Base-by-base conservation (phyloP, 2,329 filamentous ascomycete species). In the Orbilia oligospora region DNA sequence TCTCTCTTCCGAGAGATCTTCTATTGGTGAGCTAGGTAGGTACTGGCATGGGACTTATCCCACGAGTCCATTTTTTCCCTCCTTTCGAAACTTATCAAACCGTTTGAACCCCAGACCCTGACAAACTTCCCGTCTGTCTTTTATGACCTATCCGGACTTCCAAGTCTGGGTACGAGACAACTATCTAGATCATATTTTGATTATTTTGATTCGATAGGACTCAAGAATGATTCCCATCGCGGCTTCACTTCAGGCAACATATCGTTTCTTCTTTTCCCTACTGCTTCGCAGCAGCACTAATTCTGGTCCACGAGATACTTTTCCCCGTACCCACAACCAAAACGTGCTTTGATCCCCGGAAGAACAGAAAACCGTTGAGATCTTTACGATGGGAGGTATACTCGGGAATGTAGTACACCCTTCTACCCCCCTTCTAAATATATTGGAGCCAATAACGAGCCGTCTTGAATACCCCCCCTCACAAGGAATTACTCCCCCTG, bases 91-190 rank as follows among this genome's bases (percentile, higher is more conserved):
- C 16, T 36, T n/a, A 18, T 41, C 30, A 41, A 61, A n/a, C 36
- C 14, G 56, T 41, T 61, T 61, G n/a, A 27, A 44, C 36, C 33
- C 56, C 30, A 58, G 53, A 58, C 22, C 36, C 56, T 61, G 36
- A 44, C 18, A 44, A 44, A 24, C 56, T 61, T 61, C 56, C 56
- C 56, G 56, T 27, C 20, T 61, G 36, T 41, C 56, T 44, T 20
- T 61, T n/a, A 44, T 61, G 36, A 44, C 18, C 36, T 24, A n/a
- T n/a, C n/a, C n/a, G n/a, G n/a, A n/a, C n/a, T n/a, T n/a, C n/a
- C n/a, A n/a, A n/a, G n/a, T n/a, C n/a, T n/a, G n/a, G n/a, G n/a
- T n/a, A n/a, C n/a, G n/a, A n/a, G n/a, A n/a, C n/a, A n/a, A n/a
- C n/a, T n/a, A 61, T 61, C 56, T 12, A 10, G 20, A 5, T 44